Base-by-base conservation (phyloP, 495 filamentous ascomycete species). In the Daldinia concentrica region DNA sequence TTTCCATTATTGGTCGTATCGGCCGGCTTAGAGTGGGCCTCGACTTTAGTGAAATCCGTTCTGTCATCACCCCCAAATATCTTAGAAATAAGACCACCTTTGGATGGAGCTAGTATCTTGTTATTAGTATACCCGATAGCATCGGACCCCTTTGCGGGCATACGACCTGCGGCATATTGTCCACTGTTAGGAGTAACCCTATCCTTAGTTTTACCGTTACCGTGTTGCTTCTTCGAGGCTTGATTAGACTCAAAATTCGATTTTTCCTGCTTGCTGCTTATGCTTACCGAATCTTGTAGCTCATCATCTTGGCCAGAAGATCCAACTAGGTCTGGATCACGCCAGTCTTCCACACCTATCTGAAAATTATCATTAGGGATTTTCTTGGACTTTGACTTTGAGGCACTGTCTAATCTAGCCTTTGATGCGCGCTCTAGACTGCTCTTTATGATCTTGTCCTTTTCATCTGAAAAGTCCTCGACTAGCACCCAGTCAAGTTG, bases 331-430 rank as follows among this genome's bases (percentile, higher is more conserved):
- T 96, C 93, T 4, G 92, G 91, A 74, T 97, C 93, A 62, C 93
- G 89, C 93, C 93, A 97, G 72, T 97, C 93, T 68, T 97, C 93
- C 12, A 96, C 90, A 2, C 93, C 93, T 76, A 96, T 97, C n/a
- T 92, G 88, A 78, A 96, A 97, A 59, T 86, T 89, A 79, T 94
- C 92, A 7, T 81, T 84, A 45, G 84, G 43, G 7, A 77, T 32
- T 70, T 76, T 63, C 14, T 58, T 64, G 3, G 45, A 57, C 32
- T 66, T 68, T 57, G 73, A 51, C 29, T 64, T 66, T 30, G 63
- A 61, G 67, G 36, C 59, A 55, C 66, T 58, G 52, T 76, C 60
- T 66, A 76, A 66, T 41, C 67, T 70, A 51, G 65, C 65, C 48
- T 78, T 80, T 45, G 77, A 74, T 14, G 76, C 72, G 61, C 79